Conservation (phyloP, 805 yeast genomes). For the Wickerhamiella brachini region DNA sequence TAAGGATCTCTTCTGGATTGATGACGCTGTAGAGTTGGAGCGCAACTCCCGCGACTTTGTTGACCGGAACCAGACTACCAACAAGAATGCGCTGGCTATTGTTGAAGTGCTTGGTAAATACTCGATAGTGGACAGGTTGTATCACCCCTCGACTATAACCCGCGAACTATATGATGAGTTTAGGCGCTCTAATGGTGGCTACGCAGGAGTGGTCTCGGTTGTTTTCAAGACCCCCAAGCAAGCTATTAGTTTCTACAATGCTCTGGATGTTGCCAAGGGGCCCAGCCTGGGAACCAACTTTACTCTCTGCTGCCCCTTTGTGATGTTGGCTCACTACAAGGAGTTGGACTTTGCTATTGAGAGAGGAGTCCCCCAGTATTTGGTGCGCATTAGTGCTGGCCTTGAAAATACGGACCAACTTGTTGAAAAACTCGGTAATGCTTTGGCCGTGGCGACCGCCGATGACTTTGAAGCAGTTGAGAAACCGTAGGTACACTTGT, state of each 20-base stretch:
- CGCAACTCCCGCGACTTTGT: conserved; percentile 68
- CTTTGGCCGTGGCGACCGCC: no score
- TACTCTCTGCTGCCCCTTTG: conserved; percentile 71
- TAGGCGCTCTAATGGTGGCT: conserved; percentile 56
- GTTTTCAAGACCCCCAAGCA: conserved; percentile 45
- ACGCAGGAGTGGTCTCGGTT: conserved; percentile 69
- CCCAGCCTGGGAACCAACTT: conserved; percentile 80
- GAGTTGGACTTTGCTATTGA: conserved; percentile 63
- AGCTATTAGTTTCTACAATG: conserved; percentile 57
- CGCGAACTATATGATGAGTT: conserved; percentile 36
- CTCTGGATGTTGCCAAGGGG: conserved; percentile 55
- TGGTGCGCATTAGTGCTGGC: conserved; percentile 70
- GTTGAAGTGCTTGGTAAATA: conserved; percentile 16
- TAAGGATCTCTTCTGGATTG: conserved; percentile 55
- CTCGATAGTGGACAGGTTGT: conserved; percentile 39
- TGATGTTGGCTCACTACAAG: conserved; percentile 64
- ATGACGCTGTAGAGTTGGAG: conserved; percentile 67
- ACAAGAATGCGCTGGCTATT: conserved; percentile 2
- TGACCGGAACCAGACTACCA: conserved; percentile 29
- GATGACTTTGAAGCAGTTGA: no score
- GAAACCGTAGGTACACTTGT: no score
- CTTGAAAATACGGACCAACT: conserved; percentile 53
- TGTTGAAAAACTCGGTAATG: conserved; percentile 32
- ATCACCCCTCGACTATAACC: conserved; percentile 40
- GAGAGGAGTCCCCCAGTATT: conserved; percentile 63